Evolutionary conservation across 2,329 filamentous ascomycete species (phyloP), one percentile per base, ranked within the genome.

Genomic region (Aspergillus melleus): DNA sequence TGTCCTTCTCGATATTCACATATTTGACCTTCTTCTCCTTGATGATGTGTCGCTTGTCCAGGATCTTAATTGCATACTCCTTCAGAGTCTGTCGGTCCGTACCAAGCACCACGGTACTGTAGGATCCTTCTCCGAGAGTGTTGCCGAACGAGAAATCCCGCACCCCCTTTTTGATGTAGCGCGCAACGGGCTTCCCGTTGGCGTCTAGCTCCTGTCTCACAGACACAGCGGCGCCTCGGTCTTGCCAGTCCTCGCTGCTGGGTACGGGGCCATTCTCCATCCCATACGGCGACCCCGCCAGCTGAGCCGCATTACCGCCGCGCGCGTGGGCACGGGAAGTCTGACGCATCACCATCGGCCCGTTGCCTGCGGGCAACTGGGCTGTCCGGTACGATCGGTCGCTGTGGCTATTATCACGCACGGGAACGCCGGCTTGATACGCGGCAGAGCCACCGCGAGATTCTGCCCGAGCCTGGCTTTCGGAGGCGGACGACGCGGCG

Each of bases 1-100:
- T 98, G 77, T 99, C 94, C 80, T 97, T 97, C 77, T 99, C 95
- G 70, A 99, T 99, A 77, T 98, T 99, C 77, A 99, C 95, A 72
- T 99, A 99, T 83, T 99, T 99, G 72, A 99, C 96, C 83, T 99
- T 99, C 78, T 96, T 98, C 79, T 99, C 95, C 78, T 98, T 99
- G 82, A 99, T 99, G 72, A 99, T 99, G 76, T 99, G 95, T 70
- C 92, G 87, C 79, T 99, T 99, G 78, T 99, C 95, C 51, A 99
- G 85, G 16, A 99, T 94, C 76, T 99, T 99, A 79, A 99, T 93
- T 26, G 95, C 95, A 72, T 98, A 98, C 75, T 99, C 94, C 70
- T 96, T 96, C 59, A 96, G 80, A 1, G 92, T 96, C 76, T 96
- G 92, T 62, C 94, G 88, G 76, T 99, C 95, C 4, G 92, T 96